These are phyloP conservation scores for Colletotrichum sp. DNA, from an alignment of 2,329 filamentous ascomycete species.

Conservation along the genomic window DNA sequence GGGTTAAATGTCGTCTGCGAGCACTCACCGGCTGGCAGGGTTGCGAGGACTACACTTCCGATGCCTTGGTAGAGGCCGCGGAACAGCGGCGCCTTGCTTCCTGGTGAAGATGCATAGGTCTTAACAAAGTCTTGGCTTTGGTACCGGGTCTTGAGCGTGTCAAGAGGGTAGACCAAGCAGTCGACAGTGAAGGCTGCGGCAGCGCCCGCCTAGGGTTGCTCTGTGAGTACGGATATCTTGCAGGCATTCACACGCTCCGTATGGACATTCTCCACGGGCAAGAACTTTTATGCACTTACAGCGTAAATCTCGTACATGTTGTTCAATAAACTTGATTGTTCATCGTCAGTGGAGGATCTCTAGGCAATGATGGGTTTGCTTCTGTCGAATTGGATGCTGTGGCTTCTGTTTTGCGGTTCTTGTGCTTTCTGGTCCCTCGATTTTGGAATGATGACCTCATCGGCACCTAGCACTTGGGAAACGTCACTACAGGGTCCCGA, in stretches of 20 bases:
- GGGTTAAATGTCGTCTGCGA: background rate
- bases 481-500: background rate
- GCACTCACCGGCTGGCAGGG: constrained; percentile 77
- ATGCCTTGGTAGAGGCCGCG: constrained; percentile 86
- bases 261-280: background rate
- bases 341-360: background rate
- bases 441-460: constrained; percentile 1
- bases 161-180: constrained; percentile 83
- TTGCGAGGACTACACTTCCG: constrained; percentile 83
- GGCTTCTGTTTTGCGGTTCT: background rate
- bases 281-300: background rate
- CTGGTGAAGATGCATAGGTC: constrained; percentile 65
- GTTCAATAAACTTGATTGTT: background rate
- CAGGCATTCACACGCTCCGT: background rate
- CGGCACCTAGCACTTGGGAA: background rate
- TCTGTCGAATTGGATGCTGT: background rate
- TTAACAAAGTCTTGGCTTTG: constrained; percentile 79
- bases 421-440: background rate
- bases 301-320: constrained; percentile 24
- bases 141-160: constrained; percentile 87
- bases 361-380: background rate
- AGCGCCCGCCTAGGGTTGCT: constrained; percentile 72
- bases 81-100: constrained; percentile 61
- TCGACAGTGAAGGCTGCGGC: constrained; percentile 87
- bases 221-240: background rate